These are phyloP conservation scores for Golubevia pallescens DNA, from an alignment of 1,284 basidiomycete genomes.

Conservation along the genomic window DNA sequence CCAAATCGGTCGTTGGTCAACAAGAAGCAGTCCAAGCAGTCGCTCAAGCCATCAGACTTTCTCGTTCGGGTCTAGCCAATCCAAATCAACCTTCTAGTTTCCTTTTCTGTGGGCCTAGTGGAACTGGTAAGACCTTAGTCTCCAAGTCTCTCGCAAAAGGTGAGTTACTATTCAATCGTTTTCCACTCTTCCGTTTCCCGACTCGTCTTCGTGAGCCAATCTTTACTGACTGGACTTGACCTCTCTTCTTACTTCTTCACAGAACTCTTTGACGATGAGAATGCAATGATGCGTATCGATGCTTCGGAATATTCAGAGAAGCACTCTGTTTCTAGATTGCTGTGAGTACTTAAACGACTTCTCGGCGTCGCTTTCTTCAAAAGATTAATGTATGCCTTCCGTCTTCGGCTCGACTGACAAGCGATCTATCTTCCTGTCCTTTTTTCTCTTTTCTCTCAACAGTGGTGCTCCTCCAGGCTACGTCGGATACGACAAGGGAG, in stretches of 20 bases:
- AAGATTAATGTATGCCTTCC: too few relatives aligned
- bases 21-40: conserved; percentile 59
- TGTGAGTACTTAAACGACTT: conserved; percentile 7
- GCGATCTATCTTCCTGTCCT: too few relatives aligned
- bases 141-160: conserved; percentile 44
- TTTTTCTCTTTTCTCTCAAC: background rate
- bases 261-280: conserved; percentile 53
- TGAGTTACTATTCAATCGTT: background rate
- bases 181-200: background rate
- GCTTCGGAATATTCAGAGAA: conserved; percentile 58
- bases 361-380: too few relatives aligned
- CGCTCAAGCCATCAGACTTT: conserved; percentile 58
- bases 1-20: conserved; percentile 56
- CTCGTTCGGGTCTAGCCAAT: conserved; percentile 52
- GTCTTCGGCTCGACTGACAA: too few relatives aligned
- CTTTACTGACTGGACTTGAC: too few relatives aligned
- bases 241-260: too few relatives aligned
- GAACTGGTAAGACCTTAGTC: conserved; percentile 60
- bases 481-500: conserved; percentile 90
- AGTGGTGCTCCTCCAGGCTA: conserved; percentile 72
- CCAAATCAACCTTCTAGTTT: conserved; percentile 56
- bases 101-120: conserved; percentile 58
- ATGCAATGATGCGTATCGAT: conserved; percentile 60
- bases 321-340: conserved; percentile 54
- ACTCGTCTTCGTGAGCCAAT: background rate